Conservation (phyloP, 2,329 filamentous ascomycete genomes). For the Apiospora arundinis region DNA sequence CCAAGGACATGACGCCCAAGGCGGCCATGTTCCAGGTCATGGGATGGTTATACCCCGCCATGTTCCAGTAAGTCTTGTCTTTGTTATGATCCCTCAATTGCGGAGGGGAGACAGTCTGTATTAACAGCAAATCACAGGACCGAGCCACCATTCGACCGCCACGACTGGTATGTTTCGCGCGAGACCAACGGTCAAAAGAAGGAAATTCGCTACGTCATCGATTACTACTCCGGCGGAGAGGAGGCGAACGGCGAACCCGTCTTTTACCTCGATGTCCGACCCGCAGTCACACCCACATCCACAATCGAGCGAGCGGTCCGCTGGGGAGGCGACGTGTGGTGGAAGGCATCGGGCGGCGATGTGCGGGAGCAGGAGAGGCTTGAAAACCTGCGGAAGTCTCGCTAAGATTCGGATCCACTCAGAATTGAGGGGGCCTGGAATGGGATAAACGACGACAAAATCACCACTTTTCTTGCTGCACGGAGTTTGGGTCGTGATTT, state of each 20-base stretch:
- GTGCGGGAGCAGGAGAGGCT: slow-evolving; percentile 53
- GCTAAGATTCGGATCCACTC: not conserved
- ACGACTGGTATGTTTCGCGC: slow-evolving; percentile 94
- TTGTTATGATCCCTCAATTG: too few relatives aligned
- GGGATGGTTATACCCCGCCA: slow-evolving; percentile 78
- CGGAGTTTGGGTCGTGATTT: slow-evolving; percentile 22
- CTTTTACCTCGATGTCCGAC: slow-evolving; percentile 93
- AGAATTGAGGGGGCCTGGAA: not conserved
- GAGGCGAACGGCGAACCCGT: slow-evolving; percentile 89
- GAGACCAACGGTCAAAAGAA: slow-evolving; percentile 70
- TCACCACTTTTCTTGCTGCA: slow-evolving; percentile 22
- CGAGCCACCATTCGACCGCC: slow-evolving; percentile 90
- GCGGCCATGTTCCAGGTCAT: slow-evolving; percentile 82
- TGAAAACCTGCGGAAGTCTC: slow-evolving; percentile 21
- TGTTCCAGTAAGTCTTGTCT: slow-evolving; percentile 69
- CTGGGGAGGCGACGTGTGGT: slow-evolving; percentile 94
- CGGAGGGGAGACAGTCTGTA: not conserved
- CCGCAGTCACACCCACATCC: slow-evolving; percentile 81
- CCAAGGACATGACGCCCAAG: slow-evolving; percentile 90
- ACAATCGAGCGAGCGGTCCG: slow-evolving; percentile 83
- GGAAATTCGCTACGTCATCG: slow-evolving; percentile 93
- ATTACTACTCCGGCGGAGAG: slow-evolving; percentile 90
- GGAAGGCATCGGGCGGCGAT: slow-evolving; percentile 79
- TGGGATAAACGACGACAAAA: not conserved
- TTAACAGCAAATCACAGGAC: slow-evolving; percentile 53